Evolutionary conservation across 768 basidiomycete species (phyloP), one percentile per base, ranked within the genome.

Genomic region (Boletus huronensis): DNA sequence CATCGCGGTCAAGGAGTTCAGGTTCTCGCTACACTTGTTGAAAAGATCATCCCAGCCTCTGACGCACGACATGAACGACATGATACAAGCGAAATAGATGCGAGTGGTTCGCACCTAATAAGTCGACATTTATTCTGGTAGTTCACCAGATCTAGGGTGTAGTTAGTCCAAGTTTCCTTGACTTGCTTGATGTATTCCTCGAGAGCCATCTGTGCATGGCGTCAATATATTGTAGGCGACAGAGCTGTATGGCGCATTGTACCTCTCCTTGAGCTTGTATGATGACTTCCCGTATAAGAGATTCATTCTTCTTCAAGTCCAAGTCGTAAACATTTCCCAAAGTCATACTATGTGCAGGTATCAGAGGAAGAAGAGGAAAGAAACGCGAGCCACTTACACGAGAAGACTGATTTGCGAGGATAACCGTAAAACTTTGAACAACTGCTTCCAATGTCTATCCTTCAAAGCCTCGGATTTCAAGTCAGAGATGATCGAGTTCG

Each of bases 81-180:
- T 25, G 17, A 36, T 17, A 9, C 29, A 41, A 47, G 9, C 11
- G 9, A 28, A 39, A 13, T 17, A 26, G 5, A 38, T 16, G 6
- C 6, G 6, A 5, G 17, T 11, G 5, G 25, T 35, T 44, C 77
- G 31, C 62, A 90, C 86, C 85, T 82, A 59, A 99, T 98, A 25
- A 99, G 80, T 48, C 97, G 88, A 63, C 96, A 98, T 70, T 96
- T 99, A 71, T 93, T 98, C 77, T 98, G 97, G 68, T 98, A 99
- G 69, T 98, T 96, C 62, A 98, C 91, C 42, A 99, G 78, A 62
- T 98, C 97, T 48, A 99, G 79, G 1, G 93, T 91, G 67, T 98
- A 98, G 64, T 82, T 93, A 1, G 91, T 89, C 97, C 97, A 99
- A 1, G 82, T 90, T 73, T 98, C 97, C 70, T 93, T 93, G 66